Evolutionary conservation across 1,284 basidiomycete genomes (phyloP).

Genomic region (Peniophora sp.): DNA sequence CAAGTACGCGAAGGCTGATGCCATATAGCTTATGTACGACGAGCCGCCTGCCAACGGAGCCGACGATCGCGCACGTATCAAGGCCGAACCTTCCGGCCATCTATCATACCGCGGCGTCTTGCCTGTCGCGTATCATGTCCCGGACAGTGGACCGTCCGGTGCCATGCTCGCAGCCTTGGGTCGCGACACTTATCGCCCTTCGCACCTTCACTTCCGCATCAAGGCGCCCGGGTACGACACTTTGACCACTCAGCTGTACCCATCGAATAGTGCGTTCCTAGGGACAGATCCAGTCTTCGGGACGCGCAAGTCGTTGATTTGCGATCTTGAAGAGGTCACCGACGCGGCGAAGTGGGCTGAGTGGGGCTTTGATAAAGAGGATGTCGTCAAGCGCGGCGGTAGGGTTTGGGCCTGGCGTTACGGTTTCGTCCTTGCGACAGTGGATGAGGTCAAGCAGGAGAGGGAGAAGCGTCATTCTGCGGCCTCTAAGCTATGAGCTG

Average conservation of each 20-base stretch:
- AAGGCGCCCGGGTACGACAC: slow-evolving; percentile 30
- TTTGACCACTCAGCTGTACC: slow-evolving; percentile 33
- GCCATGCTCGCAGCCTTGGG: slow-evolving; percentile 25
- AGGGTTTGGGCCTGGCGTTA: slow-evolving; percentile 29
- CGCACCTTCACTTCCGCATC: slow-evolving; percentile 30
- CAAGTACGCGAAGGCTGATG: neutral
- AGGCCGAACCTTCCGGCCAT: slow-evolving; percentile 24
- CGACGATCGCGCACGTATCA: slow-evolving; percentile 29
- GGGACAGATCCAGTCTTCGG: slow-evolving; percentile 34
- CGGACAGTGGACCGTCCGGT: slow-evolving; percentile 29
- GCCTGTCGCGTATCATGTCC: slow-evolving; percentile 28
- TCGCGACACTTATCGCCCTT: slow-evolving; percentile 31
- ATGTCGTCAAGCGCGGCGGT: slow-evolving; percentile 17
- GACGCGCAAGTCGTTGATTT: slow-evolving; percentile 31
- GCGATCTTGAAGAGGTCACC: slow-evolving; percentile 22
- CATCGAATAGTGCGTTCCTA: slow-evolving; percentile 31
- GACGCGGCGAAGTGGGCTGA: slow-evolving; percentile 22
- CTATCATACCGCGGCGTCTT: slow-evolving; percentile 30
- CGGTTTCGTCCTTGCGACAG: slow-evolving; percentile 26
- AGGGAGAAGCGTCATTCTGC: slow-evolving; percentile 12
- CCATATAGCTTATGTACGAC: neutral
- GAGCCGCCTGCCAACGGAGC: slow-evolving; percentile 14
- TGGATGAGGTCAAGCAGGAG: slow-evolving; percentile 21
- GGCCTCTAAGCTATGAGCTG: too few relatives aligned
- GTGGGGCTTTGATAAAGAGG: slow-evolving; percentile 24